phyloP scores from a whole-genome alignment of 176 grass and related monocot species.

The Elaeis guineensis region DNA sequence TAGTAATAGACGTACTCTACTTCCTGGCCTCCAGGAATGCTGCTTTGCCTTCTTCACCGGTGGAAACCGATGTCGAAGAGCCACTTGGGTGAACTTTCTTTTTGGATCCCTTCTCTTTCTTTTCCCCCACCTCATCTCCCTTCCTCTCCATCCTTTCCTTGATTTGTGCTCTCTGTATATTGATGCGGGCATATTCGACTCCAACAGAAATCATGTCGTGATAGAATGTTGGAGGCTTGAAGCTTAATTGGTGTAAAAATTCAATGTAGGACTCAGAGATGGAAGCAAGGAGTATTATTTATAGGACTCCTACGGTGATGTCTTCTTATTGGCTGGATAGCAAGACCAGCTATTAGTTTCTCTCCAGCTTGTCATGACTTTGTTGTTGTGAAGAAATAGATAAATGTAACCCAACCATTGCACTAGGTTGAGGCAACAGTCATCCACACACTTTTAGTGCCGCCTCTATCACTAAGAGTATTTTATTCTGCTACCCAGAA shows the following conservation, averaged over 20 bases:
- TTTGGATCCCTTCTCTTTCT: slow-evolving; percentile 10
- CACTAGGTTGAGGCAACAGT: too few relatives aligned
- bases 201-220: slow-evolving; percentile 23
- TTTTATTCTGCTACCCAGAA: too few relatives aligned
- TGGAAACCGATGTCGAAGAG: neutral
- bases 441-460: too few relatives aligned
- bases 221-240: neutral
- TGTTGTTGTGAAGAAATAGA: too few relatives aligned
- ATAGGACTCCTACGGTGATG: too few relatives aligned
- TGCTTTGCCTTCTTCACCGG: neutral
- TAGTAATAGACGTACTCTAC: too few relatives aligned
- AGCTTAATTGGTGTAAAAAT: too few relatives aligned
- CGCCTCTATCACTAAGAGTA: too few relatives aligned
- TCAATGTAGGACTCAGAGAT: slow-evolving; percentile 9
- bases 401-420: too few relatives aligned
- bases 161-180: slow-evolving; percentile 14
- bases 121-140: neutral
- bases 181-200: slow-evolving; percentile 28
- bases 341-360: too few relatives aligned
- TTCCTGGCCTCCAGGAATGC: neutral
- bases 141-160: slow-evolving; percentile 15
- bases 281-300: neutral
- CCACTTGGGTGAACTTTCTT: slow-evolving; percentile 19
- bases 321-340: too few relatives aligned
- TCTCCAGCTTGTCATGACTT: too few relatives aligned